Evolutionary conservation across 139 green algal genomes (phyloP).

Genomic region (Chloropicon primus): DNA sequence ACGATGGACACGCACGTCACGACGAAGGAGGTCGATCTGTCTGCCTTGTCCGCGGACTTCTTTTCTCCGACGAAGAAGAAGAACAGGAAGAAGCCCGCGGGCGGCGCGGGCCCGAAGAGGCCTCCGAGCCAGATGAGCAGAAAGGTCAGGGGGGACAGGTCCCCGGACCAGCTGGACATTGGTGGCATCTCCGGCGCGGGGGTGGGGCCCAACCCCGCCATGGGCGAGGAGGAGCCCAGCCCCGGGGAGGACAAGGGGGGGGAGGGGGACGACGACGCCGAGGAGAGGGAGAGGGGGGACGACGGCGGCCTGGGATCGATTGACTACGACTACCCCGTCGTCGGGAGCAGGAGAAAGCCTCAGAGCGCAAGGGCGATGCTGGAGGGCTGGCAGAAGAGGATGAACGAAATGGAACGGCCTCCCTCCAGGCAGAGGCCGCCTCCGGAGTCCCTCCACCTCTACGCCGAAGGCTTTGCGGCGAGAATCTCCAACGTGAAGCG

Average conservation of each 20-base stretch:
- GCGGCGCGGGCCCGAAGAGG: background rate
- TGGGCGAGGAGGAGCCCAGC: background rate
- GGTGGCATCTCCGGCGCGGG: too few species aligned
- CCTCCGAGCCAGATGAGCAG: too few species aligned
- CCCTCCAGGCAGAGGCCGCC: background rate
- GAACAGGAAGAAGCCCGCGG: background rate
- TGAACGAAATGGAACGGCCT: background rate
- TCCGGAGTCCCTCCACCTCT: background rate
- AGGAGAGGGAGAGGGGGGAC: background rate
- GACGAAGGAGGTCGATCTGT: background rate
- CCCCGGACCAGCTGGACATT: too few species aligned
- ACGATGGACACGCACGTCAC: background rate
- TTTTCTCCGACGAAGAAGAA: background rate
- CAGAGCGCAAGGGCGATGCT: background rate
- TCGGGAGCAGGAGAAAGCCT: background rate
- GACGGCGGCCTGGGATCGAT: background rate
- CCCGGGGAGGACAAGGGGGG: background rate
- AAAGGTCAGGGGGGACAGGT: too few species aligned
- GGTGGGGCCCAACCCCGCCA: too few species aligned
- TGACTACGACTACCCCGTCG: background rate
- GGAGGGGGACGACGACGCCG: background rate
- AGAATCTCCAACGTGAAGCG: background rate
- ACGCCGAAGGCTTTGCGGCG: background rate
- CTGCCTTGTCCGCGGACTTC: background rate
- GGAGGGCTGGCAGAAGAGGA: background rate